Conservation (phyloP, 164 flowering plant species). For the Malania oleifera region DNA sequence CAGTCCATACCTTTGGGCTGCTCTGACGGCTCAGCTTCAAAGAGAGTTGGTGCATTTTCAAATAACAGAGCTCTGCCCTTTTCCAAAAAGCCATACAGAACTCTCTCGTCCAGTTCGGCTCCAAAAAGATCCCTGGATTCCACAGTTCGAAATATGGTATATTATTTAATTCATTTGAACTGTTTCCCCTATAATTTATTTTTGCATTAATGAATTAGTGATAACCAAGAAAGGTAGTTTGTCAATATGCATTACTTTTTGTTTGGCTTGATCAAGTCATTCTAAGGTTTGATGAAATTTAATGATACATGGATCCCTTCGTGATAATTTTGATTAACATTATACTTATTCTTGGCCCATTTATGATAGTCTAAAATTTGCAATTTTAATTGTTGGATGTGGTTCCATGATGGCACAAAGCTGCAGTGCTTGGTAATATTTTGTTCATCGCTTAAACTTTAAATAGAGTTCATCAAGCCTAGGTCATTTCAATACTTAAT, state of each 20-base stretch:
- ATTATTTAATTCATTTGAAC: slow-evolving; percentile 1
- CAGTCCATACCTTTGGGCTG: slow-evolving; percentile 49
- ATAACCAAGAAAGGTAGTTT: not conserved
- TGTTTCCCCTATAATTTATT: not conserved
- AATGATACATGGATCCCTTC: too few relatives aligned
- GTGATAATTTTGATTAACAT: too few relatives aligned
- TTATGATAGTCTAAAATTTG: not conserved
- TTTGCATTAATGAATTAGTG: not conserved
- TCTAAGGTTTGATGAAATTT: too few relatives aligned
- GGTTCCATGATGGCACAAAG: not conserved
- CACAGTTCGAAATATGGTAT: slow-evolving; percentile 81
- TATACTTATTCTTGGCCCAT: not conserved
- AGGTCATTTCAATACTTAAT: too few relatives aligned
- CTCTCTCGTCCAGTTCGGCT: slow-evolving; percentile 58
- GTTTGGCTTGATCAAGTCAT: not conserved
- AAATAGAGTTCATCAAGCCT: too few relatives aligned
- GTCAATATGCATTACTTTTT: not conserved
- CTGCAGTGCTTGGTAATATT: too few relatives aligned
- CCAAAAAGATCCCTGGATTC: slow-evolving; percentile 85
- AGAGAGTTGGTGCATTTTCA: slow-evolving; percentile 40
- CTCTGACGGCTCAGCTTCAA: slow-evolving; percentile 34
- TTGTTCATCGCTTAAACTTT: too few relatives aligned
- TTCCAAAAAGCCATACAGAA: slow-evolving; percentile 53
- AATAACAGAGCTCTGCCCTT: slow-evolving; percentile 41
- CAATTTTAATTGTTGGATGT: not conserved